Percentiles rank a stretch among this genome's conserved stretches.
phyloP scores from a whole-genome alignment of 768 basidiomycete species.

The Russula sp. region DNA sequence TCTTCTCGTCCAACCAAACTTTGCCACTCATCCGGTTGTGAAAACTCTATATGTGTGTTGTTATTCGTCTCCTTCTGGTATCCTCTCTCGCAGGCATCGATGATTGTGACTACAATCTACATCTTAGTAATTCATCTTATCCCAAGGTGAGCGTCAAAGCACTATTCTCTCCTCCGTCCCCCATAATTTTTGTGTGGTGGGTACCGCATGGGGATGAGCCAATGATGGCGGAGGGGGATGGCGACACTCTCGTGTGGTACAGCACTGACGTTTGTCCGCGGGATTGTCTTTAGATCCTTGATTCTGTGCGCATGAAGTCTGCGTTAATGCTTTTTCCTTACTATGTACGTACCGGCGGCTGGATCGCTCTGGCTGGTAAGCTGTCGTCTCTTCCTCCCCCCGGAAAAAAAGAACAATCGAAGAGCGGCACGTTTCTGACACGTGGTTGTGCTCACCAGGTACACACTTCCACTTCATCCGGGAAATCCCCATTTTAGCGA shows the following conservation, averaged over 20 bases:
- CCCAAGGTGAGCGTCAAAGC: constrained; percentile 52
- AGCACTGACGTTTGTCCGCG: neutral
- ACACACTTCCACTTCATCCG: constrained; percentile 67
- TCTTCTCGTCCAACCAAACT: neutral
- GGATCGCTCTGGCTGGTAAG: constrained; percentile 53
- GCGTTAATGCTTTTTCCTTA: constrained; percentile 53
- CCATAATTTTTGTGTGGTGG: neutral
- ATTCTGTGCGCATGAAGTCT: constrained; percentile 44
- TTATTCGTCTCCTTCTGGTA: no score
- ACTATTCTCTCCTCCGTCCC: neutral
- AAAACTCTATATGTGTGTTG: no score
- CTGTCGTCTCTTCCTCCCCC: neutral
- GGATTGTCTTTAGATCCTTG: constrained; percentile 34
- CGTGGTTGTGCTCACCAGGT: constrained; percentile 37
- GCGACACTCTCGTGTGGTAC: neutral
- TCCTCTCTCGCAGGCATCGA: constrained; percentile 50
- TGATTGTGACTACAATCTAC: constrained; percentile 69
- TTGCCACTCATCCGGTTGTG: no score
- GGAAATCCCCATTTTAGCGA: constrained; percentile 62
- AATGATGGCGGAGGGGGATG: neutral
- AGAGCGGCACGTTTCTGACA: neutral
- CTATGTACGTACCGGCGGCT: constrained; percentile 57
- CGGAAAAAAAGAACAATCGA: neutral
- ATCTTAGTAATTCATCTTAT: constrained; percentile 81
- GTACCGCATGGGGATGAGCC: neutral